Base-by-base conservation (phyloP, 495 filamentous ascomycete genomes). In the Penicillium pulvis region DNA sequence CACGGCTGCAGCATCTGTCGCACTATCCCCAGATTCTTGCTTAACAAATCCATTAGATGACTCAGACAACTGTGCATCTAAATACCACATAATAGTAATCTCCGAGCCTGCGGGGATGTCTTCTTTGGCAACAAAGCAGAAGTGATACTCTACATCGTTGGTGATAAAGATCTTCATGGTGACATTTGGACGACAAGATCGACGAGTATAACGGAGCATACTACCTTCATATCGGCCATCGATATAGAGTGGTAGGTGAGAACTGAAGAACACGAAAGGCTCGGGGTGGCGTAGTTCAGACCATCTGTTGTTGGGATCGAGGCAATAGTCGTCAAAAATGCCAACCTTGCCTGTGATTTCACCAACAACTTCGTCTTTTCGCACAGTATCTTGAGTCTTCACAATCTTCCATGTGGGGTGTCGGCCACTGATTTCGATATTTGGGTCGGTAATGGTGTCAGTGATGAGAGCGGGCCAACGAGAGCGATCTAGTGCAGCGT, bases 321-420 rank as follows among this genome's bases (percentile, higher is more conserved):
- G 74, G 56, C 83, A 89, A 66, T 97, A 97, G 36, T 88, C 82
- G 36, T 87, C 84, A 60, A 90, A 85, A 48, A 88, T 82, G 1
- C 91, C 93, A 44, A 98, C 86, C 64, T 89, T 85, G 43, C 94
- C 94, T 64, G 88, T 92, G 42, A 97, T 81, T 68, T 98, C 91
- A 20, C 93, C 89, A 53, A 98, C 85, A 20, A 88, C 87, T 6
- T 84, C 82, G 36, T 87, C 83, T 59, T 86, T 84, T 5, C 75
- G 79, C 19, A 92, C 83, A 20, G 72, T 58, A 70, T 81, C 60
- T 70, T 85, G 81, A n/a, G 86, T 87, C 17, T 80, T 87, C 28
- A 97, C 77, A 43, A 81, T 85, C 61, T 87, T 88, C 86, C 88
- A 93, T n/a, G 71, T 75, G 49, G 89, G 75, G 79, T 78, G 57